These are phyloP conservation scores for Alternaria angustiovoidea DNA, from an alignment of 2,329 filamentous ascomycete species.

Conservation along the genomic window DNA sequence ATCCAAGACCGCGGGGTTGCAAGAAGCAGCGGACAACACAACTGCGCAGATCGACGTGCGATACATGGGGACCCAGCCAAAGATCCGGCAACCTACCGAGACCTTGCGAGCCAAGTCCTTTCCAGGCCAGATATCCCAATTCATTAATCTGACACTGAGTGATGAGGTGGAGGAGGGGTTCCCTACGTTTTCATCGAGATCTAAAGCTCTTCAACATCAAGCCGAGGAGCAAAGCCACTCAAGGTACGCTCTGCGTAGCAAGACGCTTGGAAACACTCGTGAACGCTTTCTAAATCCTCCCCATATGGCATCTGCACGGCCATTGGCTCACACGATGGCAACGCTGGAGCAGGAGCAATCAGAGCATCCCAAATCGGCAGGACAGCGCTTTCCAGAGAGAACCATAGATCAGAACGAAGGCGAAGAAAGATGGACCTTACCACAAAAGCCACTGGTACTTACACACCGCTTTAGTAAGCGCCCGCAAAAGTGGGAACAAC, in stretches of 20 bases:
- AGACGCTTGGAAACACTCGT: neutral
- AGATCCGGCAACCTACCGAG: neutral
- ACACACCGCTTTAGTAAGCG: neutral
- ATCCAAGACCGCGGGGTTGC: neutral
- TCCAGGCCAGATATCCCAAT: neutral
- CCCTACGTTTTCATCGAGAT: neutral
- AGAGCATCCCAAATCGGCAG: neutral
- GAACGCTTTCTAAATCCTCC: neutral
- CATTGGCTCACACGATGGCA: neutral
- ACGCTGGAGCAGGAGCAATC: neutral
- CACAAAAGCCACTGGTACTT: neutral
- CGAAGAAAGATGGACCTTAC: neutral
- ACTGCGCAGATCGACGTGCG: neutral
- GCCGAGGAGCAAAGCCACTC: neutral
- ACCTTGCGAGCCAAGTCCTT: neutral
- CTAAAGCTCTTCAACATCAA: neutral
- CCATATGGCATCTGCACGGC: neutral
- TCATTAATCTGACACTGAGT: neutral
- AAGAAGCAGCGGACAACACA: neutral
- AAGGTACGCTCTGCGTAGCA: neutral
- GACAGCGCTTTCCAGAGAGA: neutral
- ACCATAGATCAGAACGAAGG: neutral
- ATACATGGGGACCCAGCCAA: neutral
- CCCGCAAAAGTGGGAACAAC: neutral
- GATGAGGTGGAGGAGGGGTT: neutral